Percentiles rank a stretch among this genome's conserved stretches.
Conservation (phyloP, 2,329 filamentous ascomycete genomes). For the Sphaerulina populicola region DNA sequence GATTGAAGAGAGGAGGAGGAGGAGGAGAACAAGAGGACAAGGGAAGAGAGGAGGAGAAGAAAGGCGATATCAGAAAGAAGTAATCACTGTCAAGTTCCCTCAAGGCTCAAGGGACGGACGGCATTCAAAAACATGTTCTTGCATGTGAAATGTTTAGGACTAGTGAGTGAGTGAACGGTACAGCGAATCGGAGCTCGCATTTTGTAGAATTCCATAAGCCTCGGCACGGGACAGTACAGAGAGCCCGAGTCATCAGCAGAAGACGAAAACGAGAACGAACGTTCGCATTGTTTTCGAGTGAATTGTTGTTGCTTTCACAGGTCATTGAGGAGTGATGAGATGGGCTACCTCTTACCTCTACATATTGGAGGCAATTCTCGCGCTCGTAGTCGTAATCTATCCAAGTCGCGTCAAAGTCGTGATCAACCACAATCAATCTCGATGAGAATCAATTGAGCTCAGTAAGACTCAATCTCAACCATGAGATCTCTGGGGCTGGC, state of each 20-base stretch:
- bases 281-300: background rate
- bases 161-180: background rate
- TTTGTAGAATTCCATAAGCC: background rate
- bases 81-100: background rate
- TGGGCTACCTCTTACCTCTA: too few species aligned
- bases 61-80: background rate
- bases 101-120: too few species aligned
- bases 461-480: too few species aligned
- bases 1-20: constrained; percentile 1
- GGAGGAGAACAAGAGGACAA: too few species aligned
- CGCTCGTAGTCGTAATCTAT: too few species aligned
- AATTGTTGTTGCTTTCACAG: background rate
- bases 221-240: background rate
- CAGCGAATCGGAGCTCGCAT: background rate
- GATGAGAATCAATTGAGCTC: too few species aligned
- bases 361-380: too few species aligned
- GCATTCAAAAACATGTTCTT: background rate
- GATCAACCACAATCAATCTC: too few species aligned
- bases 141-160: background rate
- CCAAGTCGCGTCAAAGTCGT: too few species aligned
- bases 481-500: too few species aligned
- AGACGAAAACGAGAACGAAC: constrained; percentile 13
- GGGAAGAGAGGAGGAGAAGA: background rate
- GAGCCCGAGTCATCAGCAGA: background rate
- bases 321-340: background rate